A percentile compares a stretch with the other conserved stretches of the same genome.
These are phyloP conservation scores for Annona squamosa DNA, from an alignment of 164 flowering plant species.

Conservation along the genomic window DNA sequence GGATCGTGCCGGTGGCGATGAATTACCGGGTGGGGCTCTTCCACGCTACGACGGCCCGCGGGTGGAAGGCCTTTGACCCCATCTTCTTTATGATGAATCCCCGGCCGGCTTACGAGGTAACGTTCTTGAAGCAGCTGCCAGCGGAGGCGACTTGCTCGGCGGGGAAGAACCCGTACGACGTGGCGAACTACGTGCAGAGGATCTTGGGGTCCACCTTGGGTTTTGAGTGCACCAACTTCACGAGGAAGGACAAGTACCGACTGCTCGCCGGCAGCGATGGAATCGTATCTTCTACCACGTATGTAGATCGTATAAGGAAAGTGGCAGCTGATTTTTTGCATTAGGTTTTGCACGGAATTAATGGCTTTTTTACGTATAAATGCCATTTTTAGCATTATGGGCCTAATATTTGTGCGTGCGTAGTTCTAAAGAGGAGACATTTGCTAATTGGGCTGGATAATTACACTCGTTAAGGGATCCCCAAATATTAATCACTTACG, in stretches of 20 bases:
- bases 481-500: no score
- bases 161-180: slow-evolving; percentile 81
- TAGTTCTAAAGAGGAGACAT: no score
- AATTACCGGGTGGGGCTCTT: slow-evolving; percentile 81
- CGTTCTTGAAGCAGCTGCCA: slow-evolving; percentile 83
- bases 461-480: no score
- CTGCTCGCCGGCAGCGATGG: slow-evolving; percentile 92
- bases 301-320: slow-evolving; percentile 27
- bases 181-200: slow-evolving; percentile 87
- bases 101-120: slow-evolving; percentile 77
- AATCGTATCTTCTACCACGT: slow-evolving; percentile 39
- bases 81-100: slow-evolving; percentile 96
- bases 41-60: slow-evolving; percentile 92
- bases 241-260: slow-evolving; percentile 85
- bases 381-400: no score
- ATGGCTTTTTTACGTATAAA: no score
- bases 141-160: slow-evolving; percentile 77
- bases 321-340: slow-evolving; percentile 33
- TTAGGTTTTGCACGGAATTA: neutral
- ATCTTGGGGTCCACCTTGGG: slow-evolving; percentile 77
- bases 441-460: no score
- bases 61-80: slow-evolving; percentile 85
- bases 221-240: slow-evolving; percentile 86
- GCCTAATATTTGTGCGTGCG: no score
- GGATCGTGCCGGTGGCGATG: slow-evolving; percentile 94